Base-by-base conservation (phyloP, 2,329 filamentous ascomycete genomes). In the Rutstroemia sp. region DNA sequence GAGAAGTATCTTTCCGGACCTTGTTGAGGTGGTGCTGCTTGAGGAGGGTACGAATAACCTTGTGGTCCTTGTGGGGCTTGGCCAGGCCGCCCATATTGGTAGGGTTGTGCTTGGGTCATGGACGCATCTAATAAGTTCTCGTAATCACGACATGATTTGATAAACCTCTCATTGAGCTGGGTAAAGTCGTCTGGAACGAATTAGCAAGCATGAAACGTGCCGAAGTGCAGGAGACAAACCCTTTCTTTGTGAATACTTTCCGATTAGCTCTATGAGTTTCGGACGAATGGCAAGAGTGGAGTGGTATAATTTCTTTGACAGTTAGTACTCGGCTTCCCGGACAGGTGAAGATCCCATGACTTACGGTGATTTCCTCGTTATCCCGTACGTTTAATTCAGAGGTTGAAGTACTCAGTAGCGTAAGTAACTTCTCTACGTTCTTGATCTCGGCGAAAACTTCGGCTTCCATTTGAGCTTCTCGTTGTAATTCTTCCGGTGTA, bases 181-280 rank as follows among this genome's bases (percentile, higher is more conserved):
- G 94, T 96, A 69, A 99, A 97, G 71, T 99, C 94, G 73, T 99
- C 94, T 95, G 62, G 23, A n/a, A 46, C 2, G 38, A 42, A 49
- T 62, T 21, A 63, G 58, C 38, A 67, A 25, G 27, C 50, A 48
- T 44, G 37, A 9, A 10, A 50, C 2, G 12, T 25, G 17, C 27
- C 42, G 48, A 6, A 53, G 9, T 30, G 5, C 14, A 16, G 14
- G 4, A 38, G 27, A 9, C 27, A 57, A 70, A 92, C 91, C 92
- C 75, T 99, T 99, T 81, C 96, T 97, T 71, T 99, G 94, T 9
- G 94, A 97, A 70, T 99, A 99, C 71, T 97, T 97, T 60, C 95
- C 94, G 70, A 99, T 99, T 50, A 99, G 76, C 75, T 97, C 95
- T 70, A 99, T 97, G 60, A 99, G 76, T 75, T 99, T 99, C 12